Evolutionary conservation across 306 rosid species (phyloP).

Genomic region (Luffa aegyptiaca): DNA sequence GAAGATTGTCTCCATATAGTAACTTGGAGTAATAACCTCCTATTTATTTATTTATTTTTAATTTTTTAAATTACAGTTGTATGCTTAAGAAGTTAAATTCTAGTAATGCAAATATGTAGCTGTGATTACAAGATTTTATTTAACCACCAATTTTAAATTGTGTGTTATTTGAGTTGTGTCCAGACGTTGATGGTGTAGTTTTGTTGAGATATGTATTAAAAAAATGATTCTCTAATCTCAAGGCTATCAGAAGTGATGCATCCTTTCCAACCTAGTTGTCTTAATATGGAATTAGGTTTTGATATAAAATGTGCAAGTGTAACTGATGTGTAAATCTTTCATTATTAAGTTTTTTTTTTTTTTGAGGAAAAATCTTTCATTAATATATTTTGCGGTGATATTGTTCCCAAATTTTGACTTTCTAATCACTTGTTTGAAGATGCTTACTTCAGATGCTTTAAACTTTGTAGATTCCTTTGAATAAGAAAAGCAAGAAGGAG

Average conservation of each 20-base stretch:
- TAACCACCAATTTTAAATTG: neutral
- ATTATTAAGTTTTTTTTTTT: too few species aligned
- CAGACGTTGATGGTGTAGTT: neutral
- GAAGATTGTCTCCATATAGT: neutral
- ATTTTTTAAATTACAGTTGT: neutral
- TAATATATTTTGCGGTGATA: neutral
- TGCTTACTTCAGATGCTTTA: constrained; percentile 16
- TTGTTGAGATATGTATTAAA: neutral
- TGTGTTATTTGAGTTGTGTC: neutral
- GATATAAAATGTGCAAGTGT: neutral
- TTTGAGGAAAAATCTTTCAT: neutral
- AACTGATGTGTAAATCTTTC: neutral
- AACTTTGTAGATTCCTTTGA: constrained; percentile 45
- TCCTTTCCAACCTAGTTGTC: neutral
- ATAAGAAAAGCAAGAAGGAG: constrained; percentile 83
- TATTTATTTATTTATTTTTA: too few species aligned
- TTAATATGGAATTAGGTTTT: neutral
- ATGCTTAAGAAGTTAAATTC: neutral
- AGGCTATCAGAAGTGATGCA: neutral
- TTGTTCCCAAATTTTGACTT: neutral
- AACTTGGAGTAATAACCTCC: neutral
- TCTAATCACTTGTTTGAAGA: constrained; percentile 1
- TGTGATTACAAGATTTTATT: neutral
- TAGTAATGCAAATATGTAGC: neutral
- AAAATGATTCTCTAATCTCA: neutral